phyloP scores from a whole-genome alignment of 768 basidiomycete species.

The Zangia roseola region DNA sequence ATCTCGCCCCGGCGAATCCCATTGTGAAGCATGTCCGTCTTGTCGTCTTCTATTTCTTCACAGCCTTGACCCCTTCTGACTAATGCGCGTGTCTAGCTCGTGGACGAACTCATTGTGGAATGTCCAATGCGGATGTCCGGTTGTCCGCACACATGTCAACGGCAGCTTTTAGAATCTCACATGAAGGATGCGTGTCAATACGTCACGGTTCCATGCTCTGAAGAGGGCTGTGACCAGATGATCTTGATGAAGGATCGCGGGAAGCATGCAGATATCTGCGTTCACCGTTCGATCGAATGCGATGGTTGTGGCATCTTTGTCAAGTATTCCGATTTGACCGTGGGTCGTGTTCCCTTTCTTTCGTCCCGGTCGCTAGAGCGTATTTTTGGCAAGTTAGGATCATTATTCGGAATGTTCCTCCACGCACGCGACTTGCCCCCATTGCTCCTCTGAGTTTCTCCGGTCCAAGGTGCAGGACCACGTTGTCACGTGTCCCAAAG shows the following conservation, averaged over 20 bases:
- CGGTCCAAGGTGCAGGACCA: slow-evolving; percentile 38
- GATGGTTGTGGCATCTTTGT: slow-evolving; percentile 37
- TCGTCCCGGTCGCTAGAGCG: slow-evolving; percentile 4
- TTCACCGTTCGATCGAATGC: slow-evolving; percentile 38
- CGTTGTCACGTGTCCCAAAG: slow-evolving; percentile 37
- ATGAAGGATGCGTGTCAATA: slow-evolving; percentile 61
- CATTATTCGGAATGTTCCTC: slow-evolving; percentile 42
- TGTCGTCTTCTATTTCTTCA: slow-evolving; percentile 4
- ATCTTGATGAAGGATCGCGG: slow-evolving; percentile 48
- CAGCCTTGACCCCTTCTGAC: slow-evolving; percentile 6
- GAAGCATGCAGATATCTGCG: slow-evolving; percentile 40
- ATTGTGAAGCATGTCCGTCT: slow-evolving; percentile 59
- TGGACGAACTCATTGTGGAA: slow-evolving; percentile 77
- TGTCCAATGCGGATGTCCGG: slow-evolving; percentile 62
- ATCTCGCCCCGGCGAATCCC: slow-evolving; percentile 66
- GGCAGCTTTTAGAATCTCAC: slow-evolving; percentile 64
- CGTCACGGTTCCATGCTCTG: slow-evolving; percentile 50
- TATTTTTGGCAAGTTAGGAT: slow-evolving; percentile 25
- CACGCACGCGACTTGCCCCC: slow-evolving; percentile 36
- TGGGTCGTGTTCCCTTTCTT: slow-evolving; percentile 22
- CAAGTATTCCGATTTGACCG: slow-evolving; percentile 37
- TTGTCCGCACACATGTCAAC: slow-evolving; percentile 61
- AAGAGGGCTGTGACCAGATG: slow-evolving; percentile 43
- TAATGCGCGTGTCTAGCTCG: slow-evolving; percentile 50
- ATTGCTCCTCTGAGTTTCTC: slow-evolving; percentile 38